Base-by-base conservation (phyloP, 2,329 filamentous ascomycete species). In the Penicillium brevicompactum region DNA sequence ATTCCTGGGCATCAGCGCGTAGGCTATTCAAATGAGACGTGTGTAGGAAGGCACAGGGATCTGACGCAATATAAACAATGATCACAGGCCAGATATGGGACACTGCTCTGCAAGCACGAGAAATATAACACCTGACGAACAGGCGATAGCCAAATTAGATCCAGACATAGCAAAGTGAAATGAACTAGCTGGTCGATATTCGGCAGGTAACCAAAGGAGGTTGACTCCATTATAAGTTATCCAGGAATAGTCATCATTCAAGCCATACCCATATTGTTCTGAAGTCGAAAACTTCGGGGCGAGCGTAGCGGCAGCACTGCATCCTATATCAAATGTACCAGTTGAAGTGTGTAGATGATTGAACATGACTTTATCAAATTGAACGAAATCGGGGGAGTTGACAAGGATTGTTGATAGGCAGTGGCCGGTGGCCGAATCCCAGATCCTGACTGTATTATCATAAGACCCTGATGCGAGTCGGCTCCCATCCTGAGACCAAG, bases 391-490 rank as follows among this genome's bases (percentile, higher is more conserved):
- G 8, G 42, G 42, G 3, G 42, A 45, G 22, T 8, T 8, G 14
- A 45, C 22, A 38, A 48, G 2, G 10, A 57, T 42, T 1, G 30
- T 57, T 11, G 18, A 48, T 5, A 8, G 0, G 40, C 22, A 46
- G 21, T 46, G 31, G 4, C 48, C 34, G 3, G 43, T 57, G n/a
- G 21, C 16, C 9, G 32, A 21, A 44, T 70, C 57, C 68, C 62
- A 71, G 22, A 71, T 51, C 44, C 53, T 59, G 21, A 69, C 43
- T 4, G 59, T 69, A 0, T 54, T 47, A 53, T 72, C 64, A 8
- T 40, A 1, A 1, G 65, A 69, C 22, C 16, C 55, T 16, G 67
- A 70, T 30, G 62, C 65, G 6, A 71, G 44, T 30, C 48, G 52
- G 22, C 55, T 58, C 32, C 61, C 51, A 51, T 70, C 61, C 24